Evolutionary conservation across 2,329 filamentous ascomycete genomes (phyloP).

Genomic region (Penicillium thymicola): DNA sequence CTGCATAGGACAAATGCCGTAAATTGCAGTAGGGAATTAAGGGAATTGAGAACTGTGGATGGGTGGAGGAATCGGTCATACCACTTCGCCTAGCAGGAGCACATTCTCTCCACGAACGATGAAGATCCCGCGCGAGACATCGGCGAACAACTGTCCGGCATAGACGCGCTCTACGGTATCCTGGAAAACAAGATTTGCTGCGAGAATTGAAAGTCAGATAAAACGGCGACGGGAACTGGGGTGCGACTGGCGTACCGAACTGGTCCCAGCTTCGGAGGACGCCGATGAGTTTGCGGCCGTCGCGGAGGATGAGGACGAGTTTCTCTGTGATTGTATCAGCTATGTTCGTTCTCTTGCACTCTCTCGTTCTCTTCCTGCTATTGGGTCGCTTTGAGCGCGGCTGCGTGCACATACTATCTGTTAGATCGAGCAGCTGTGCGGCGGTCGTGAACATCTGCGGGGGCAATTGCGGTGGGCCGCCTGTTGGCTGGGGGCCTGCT

Average conservation of each 20-base stretch:
- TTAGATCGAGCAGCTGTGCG: conserved; percentile 89
- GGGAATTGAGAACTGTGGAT: not conserved
- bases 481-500: conserved; percentile 25
- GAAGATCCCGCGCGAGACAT: conserved; percentile 82
- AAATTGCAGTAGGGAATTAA: not conserved
- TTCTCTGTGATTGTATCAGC: conserved; percentile 66
- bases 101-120: conserved; percentile 96
- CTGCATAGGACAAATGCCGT: not conserved
- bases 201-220: conserved; percentile 2
- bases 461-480: conserved; percentile 48
- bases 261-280: conserved; percentile 96
- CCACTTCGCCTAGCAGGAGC: conserved; percentile 87
- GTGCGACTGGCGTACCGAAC: conserved; percentile 64
- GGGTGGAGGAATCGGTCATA: conserved; percentile 30
- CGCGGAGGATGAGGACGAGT: conserved; percentile 83
- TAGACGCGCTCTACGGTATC: conserved; percentile 89
- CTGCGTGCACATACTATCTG: conserved; percentile 73
- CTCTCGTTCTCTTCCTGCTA: not conserved
- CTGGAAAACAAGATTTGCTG: conserved; percentile 92
- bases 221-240: not conserved
- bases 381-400: not conserved
- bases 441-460: conserved; percentile 99
- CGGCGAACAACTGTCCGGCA: conserved; percentile 70
- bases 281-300: conserved; percentile 90
- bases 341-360: not conserved